Base-by-base conservation (phyloP, 140 eudicot species). In the Flaveria floridana region DNA sequence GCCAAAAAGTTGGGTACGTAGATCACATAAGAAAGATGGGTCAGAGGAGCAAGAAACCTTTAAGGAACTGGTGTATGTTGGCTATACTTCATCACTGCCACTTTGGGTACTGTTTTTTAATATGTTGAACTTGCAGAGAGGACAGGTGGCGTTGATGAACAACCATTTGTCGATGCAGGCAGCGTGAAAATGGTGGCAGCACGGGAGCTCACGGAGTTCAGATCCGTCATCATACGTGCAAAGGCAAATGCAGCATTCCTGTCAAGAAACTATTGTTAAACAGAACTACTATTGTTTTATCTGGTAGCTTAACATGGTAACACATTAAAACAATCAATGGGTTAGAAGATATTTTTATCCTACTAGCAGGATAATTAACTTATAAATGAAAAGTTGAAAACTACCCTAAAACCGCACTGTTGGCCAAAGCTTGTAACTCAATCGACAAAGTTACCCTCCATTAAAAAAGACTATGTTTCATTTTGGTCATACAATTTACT, bases 161-260 rank as follows among this genome's bases (percentile, higher is more conserved):
- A 94, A 55, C 99, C 99, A 94, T 79, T 88, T 94, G 83, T 94
- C 99, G 63, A 91, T 87, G 86, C 99, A 91, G 16, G 96, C 68
- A 2, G 86, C 46, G 79, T 94, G 99, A 76, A 94, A 94, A 82
- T 88, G 97, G 79, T 94, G 97, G 34, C 88, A 89, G 30, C 99
- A 91, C 0, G 97, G 99, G 72, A 94, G 97, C 82, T 94, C 95
- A 51, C 99, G 97, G 57, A 94, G 89, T 75, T 94, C 99, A n/a
- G 70, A 62, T 63, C 92, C 99, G 30, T 94, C 99, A 3, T 91
- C 96, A 41, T 94, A 94, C 7, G 90, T 26, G 47, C 89, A 85
- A 76, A 94, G 95, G 81, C 99, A 94, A 73, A 94, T 88, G 81
- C 94, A 86, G 26, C 99, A 94, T 84, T 94, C 99, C 99, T 94